phyloP scores from a whole-genome alignment of 177 flowering plant species.

The Telopea speciosissima region DNA sequence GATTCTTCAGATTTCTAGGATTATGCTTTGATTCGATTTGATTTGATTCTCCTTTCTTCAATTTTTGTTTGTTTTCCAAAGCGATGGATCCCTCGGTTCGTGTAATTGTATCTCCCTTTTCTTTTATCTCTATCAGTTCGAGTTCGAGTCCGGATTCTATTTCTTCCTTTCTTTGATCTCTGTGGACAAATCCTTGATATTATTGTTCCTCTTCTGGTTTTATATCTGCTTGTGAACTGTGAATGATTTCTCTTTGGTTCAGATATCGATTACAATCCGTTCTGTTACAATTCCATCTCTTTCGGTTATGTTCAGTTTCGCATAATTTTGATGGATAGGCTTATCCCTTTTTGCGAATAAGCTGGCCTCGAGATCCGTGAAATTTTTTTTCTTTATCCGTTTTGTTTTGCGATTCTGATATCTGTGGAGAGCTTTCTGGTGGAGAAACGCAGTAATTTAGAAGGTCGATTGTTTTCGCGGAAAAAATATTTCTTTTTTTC shows the following conservation, averaged over 20 bases:
- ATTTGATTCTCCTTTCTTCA: background rate
- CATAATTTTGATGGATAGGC: background rate
- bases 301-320: background rate
- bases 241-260: background rate
- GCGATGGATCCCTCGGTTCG: background rate
- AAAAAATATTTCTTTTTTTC: too few species aligned
- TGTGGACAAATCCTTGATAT: background rate
- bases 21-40: background rate
- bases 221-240: background rate
- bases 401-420: background rate
- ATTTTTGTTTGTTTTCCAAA: too few species aligned
- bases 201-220: background rate
- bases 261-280: background rate
- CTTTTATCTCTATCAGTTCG: background rate
- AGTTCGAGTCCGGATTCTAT: background rate
- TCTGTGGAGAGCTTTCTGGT: background rate
- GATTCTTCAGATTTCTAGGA: background rate
- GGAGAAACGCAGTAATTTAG: background rate
- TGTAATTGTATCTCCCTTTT: too few species aligned
- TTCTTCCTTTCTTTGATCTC: background rate
- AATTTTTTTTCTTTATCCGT: too few species aligned
- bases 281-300: background rate
- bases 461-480: background rate
- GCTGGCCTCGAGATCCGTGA: background rate
- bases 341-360: background rate